Percentiles rank a stretch among this genome's conserved stretches.
phyloP scores from a whole-genome alignment of 805 yeast genomes.

The Kodamaea neixiangensis region DNA sequence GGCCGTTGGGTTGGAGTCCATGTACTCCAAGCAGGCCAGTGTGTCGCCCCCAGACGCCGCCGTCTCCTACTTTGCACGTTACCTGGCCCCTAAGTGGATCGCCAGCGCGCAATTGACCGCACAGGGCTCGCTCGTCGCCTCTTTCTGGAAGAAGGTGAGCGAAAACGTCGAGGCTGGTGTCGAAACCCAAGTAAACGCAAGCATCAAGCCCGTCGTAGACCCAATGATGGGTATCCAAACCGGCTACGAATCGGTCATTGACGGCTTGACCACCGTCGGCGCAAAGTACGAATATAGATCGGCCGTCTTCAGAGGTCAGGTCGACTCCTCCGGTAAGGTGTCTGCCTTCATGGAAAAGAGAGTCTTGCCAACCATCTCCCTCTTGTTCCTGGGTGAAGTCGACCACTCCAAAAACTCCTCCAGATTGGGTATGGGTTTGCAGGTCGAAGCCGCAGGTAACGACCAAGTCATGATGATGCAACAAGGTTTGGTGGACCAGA shows the following conservation, averaged over 20 bases:
- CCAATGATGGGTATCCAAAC: slow-evolving; percentile 76
- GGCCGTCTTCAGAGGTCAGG: slow-evolving; percentile 91
- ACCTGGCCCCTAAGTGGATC: slow-evolving; percentile 80
- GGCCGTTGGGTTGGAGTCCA: slow-evolving; percentile 89
- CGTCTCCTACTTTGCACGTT: slow-evolving; percentile 86
- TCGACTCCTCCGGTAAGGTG: slow-evolving; percentile 90
- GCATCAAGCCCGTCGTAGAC: slow-evolving; percentile 71
- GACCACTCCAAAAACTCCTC: slow-evolving; percentile 76
- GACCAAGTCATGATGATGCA: slow-evolving; percentile 92
- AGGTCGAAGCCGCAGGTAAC: slow-evolving; percentile 92
- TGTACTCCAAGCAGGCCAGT: slow-evolving; percentile 73
- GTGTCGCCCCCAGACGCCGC: slow-evolving; percentile 86
- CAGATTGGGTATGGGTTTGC: slow-evolving; percentile 90
- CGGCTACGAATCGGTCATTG: slow-evolving; percentile 81
- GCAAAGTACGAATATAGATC: slow-evolving; percentile 98
- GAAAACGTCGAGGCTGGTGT: slow-evolving; percentile 94
- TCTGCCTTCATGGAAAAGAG: slow-evolving; percentile 90
- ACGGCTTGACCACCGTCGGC: slow-evolving; percentile 91
- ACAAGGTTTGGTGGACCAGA: slow-evolving; percentile 78
- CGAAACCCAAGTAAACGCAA: slow-evolving; percentile 80
- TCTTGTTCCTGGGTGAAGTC: slow-evolving; percentile 87
- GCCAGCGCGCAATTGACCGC: slow-evolving; percentile 93
- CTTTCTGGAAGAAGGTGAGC: slow-evolving; percentile 92
- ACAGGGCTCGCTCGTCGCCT: slow-evolving; percentile 83
- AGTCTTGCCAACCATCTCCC: slow-evolving; percentile 85